Percentiles rank a stretch among this genome's conserved stretches.
Evolutionary conservation across 257 asterid genomes (phyloP).

Genomic region (Solanum gracilifrons): DNA sequence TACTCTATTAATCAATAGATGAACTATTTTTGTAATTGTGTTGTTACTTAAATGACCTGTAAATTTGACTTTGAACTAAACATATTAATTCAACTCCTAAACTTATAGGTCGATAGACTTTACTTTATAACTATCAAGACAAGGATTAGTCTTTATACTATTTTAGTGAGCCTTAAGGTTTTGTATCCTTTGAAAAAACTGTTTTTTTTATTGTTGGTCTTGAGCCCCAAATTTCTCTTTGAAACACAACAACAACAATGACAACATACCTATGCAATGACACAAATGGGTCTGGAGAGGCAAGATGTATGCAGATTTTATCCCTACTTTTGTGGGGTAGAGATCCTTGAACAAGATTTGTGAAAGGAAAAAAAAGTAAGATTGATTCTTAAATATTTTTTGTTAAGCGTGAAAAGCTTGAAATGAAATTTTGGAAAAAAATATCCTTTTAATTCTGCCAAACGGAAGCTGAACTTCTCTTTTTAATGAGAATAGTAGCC

Average conservation of each 20-base stretch:
- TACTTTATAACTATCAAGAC: neutral
- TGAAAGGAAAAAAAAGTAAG: neutral
- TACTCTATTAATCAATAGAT: neutral
- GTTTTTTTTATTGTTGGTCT: neutral
- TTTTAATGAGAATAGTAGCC: neutral
- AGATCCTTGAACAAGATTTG: neutral
- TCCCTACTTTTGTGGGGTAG: neutral
- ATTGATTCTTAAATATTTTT: neutral
- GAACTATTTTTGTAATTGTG: neutral
- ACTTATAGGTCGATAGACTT: neutral
- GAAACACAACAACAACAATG: neutral
- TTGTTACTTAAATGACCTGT: neutral
- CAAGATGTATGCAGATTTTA: neutral
- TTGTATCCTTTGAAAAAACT: neutral
- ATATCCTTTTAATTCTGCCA: neutral
- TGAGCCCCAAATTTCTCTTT: neutral
- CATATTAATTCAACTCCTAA: neutral
- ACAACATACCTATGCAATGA: neutral
- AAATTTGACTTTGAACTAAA: neutral
- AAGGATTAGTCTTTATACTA: neutral
- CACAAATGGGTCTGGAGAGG: neutral
- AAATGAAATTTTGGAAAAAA: neutral
- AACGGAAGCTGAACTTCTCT: neutral
- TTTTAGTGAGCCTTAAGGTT: neutral
- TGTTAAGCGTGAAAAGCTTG: neutral